A percentile compares a stretch with the other conserved stretches of the same genome.
Evolutionary conservation across 2,329 filamentous ascomycete genomes (phyloP).

Genomic region (Corinectria fuckeliana): DNA sequence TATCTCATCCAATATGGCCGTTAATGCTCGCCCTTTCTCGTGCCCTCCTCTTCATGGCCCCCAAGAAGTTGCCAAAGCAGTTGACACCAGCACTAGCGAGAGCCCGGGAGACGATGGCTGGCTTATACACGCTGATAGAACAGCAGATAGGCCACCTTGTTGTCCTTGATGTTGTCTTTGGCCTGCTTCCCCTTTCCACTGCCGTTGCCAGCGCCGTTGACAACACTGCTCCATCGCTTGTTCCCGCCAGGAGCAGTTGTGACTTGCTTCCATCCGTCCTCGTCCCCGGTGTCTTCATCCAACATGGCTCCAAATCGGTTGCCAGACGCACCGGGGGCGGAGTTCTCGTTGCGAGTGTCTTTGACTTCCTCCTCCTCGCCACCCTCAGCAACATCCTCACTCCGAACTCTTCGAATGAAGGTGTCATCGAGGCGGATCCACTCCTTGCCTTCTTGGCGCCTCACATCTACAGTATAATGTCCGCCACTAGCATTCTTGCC

Average conservation of each 20-base stretch:
- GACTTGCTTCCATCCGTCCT: constrained; percentile 86
- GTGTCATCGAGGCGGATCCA: constrained; percentile 98
- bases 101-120: background rate
- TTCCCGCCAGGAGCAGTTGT: constrained; percentile 64
- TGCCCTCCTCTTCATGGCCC: constrained; percentile 27
- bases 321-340: constrained; percentile 50
- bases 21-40: constrained; percentile 33
- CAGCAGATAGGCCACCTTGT: constrained; percentile 95
- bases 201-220: constrained; percentile 67
- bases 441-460: constrained; percentile 90
- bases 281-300: constrained; percentile 71
- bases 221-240: constrained; percentile 72
- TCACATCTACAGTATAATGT: constrained; percentile 97
- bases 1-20: constrained; percentile 38
- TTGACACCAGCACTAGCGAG: background rate
- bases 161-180: constrained; percentile 78
- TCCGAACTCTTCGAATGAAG: constrained; percentile 80
- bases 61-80: constrained; percentile 1
- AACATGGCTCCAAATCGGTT: constrained; percentile 79
- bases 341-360: constrained; percentile 49
- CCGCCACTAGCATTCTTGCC: constrained; percentile 95
- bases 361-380: constrained; percentile 80
- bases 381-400: constrained; percentile 87
- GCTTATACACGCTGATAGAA: constrained; percentile 85
- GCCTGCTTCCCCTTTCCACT: constrained; percentile 63